phyloP scores from a whole-genome alignment of 768 basidiomycete species.

The Boletellus emodensis region DNA sequence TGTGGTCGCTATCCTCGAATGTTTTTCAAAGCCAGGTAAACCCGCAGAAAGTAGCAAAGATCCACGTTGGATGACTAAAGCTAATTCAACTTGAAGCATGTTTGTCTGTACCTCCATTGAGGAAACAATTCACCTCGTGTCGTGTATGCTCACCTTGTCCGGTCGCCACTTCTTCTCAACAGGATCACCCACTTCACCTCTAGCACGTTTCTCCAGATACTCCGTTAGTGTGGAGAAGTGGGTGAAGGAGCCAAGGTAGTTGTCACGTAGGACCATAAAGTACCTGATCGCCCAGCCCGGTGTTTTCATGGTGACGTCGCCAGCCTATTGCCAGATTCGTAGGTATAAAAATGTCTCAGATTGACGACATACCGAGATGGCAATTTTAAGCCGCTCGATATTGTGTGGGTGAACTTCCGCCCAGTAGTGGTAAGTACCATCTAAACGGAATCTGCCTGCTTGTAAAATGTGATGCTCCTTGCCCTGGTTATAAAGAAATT shows the following conservation, averaged over 20 bases:
- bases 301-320: constrained; percentile 57
- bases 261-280: constrained; percentile 85
- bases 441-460: constrained; percentile 50
- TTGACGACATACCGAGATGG: constrained; percentile 46
- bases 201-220: constrained; percentile 67
- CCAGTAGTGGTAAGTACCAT: constrained; percentile 74
- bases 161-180: constrained; percentile 74
- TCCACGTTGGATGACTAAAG: constrained; percentile 48
- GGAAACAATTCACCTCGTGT: not conserved
- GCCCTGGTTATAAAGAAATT: constrained; percentile 60
- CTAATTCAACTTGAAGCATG: constrained; percentile 70
- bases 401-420: constrained; percentile 61
- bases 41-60: constrained; percentile 63
- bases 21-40: constrained; percentile 56
- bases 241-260: constrained; percentile 93
- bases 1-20: constrained; percentile 14
- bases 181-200: constrained; percentile 72
- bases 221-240: constrained; percentile 87
- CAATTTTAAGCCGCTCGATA: constrained; percentile 73
- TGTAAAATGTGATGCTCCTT: constrained; percentile 61
- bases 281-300: constrained; percentile 89
- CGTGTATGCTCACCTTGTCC: constrained; percentile 52
- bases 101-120: constrained; percentile 58
- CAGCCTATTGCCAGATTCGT: constrained; percentile 35
- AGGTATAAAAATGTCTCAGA: not conserved